phyloP scores from a whole-genome alignment of 768 basidiomycete species.

The Amanita inopinata region DNA sequence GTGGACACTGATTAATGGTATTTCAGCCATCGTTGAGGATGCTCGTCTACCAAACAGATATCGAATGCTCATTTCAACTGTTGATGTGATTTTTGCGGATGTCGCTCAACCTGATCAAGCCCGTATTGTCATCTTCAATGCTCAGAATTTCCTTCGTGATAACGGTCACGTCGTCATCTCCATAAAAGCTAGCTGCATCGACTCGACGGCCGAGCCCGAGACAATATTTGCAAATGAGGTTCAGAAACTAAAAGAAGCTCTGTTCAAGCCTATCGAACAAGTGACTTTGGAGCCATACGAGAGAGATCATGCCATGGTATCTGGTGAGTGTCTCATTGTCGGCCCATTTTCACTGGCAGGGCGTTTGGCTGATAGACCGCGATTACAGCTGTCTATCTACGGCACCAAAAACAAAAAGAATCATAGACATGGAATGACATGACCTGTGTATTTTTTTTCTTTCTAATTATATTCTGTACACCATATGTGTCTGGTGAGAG shows the following conservation, averaged over 20 bases:
- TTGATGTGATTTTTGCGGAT: slow-evolving; percentile 97
- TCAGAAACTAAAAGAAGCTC: slow-evolving; percentile 61
- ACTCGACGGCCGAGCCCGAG: slow-evolving; percentile 88
- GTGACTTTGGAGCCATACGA: slow-evolving; percentile 92
- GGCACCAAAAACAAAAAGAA: slow-evolving; percentile 16
- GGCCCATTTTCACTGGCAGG: slow-evolving; percentile 6
- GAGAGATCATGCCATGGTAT: slow-evolving; percentile 85
- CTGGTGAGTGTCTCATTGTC: slow-evolving; percentile 37
- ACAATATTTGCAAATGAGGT: slow-evolving; percentile 87
- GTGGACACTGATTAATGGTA: not conserved
- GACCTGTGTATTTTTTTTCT: not conserved
- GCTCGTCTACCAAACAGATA: slow-evolving; percentile 95
- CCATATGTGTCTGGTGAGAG: no score
- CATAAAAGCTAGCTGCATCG: slow-evolving; percentile 98
- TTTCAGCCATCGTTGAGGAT: slow-evolving; percentile 88
- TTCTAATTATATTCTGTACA: not conserved
- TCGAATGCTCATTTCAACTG: slow-evolving; percentile 90
- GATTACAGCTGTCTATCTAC: slow-evolving; percentile 17
- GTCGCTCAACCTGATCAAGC: slow-evolving; percentile 99
- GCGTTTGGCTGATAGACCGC: slow-evolving; percentile 1
- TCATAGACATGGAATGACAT: not conserved
- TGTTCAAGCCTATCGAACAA: slow-evolving; percentile 93
- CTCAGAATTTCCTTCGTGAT: slow-evolving; percentile 93
- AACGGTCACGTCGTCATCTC: slow-evolving; percentile 90
- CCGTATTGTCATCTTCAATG: slow-evolving; percentile 89